phyloP scores from a whole-genome alignment of 495 filamentous ascomycete genomes.

The Aspergillus coremiiformis region DNA sequence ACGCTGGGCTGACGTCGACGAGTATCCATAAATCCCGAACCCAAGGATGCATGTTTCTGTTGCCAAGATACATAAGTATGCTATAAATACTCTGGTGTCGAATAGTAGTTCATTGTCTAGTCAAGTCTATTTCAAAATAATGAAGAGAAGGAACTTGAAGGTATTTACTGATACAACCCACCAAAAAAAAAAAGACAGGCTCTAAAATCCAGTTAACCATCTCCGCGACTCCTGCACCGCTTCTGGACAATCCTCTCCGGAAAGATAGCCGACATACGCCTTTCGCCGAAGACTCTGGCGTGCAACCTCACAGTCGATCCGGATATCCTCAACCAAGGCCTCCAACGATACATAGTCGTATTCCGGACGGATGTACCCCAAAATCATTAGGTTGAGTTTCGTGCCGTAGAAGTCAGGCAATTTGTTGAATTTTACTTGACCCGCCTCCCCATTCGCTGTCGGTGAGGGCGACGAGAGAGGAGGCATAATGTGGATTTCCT shows the following conservation, averaged over 20 bases:
- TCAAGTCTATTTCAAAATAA: neutral
- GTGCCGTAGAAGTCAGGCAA: conserved; percentile 75
- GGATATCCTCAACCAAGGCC: conserved; percentile 78
- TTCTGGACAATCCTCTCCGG: conserved; percentile 13
- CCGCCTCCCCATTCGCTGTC: conserved; percentile 19
- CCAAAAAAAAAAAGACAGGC: too few species aligned
- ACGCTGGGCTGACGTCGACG: conserved; percentile 16
- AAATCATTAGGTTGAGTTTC: conserved; percentile 66
- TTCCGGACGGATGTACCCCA: conserved; percentile 85
- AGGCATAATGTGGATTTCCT: conserved; percentile 87
- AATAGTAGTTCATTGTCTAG: too few species aligned
- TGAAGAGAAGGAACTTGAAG: neutral
- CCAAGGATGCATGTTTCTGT: neutral
- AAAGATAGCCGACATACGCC: conserved; percentile 52
- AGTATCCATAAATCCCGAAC: conserved; percentile 4
- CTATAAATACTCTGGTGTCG: neutral
- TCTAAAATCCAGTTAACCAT: conserved; percentile 35
- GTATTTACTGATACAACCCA: neutral
- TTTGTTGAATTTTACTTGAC: conserved; percentile 31
- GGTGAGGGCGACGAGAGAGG: conserved; percentile 44
- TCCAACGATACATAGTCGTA: conserved; percentile 81
- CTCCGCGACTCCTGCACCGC: conserved; percentile 22
- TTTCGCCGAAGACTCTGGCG: conserved; percentile 60
- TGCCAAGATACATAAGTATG: conserved; percentile 2
- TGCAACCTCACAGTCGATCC: conserved; percentile 79